Conservation (phyloP, 2,329 filamentous ascomycete species). For the Knoxdaviesia proteae region DNA sequence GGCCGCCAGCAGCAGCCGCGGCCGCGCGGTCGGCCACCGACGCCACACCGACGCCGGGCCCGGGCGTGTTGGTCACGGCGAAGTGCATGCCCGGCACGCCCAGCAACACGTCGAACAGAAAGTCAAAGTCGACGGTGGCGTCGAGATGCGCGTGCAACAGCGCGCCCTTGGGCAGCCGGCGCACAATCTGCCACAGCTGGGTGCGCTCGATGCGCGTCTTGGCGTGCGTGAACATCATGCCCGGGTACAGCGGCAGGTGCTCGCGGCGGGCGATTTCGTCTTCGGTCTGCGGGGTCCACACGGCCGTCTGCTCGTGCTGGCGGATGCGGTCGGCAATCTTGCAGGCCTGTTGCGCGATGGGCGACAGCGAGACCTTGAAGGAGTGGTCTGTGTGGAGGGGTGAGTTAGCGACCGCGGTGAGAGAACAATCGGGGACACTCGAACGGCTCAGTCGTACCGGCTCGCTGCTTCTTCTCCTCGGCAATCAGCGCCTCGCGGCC, state of each 20-base stretch:
- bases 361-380: slow-evolving; percentile 57
- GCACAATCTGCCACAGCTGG: slow-evolving; percentile 66
- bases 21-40: slow-evolving; percentile 29
- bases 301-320: slow-evolving; percentile 48
- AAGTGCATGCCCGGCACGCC: slow-evolving; percentile 56
- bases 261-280: slow-evolving; percentile 42
- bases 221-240: slow-evolving; percentile 83
- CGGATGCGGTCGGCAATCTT: slow-evolving; percentile 64
- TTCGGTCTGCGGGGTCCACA: slow-evolving; percentile 60
- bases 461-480: slow-evolving; percentile 70
- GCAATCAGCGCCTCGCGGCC: slow-evolving; percentile 57
- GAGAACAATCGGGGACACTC: not conserved
- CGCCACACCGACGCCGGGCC: slow-evolving; percentile 17
- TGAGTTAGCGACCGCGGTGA: slow-evolving; percentile 8
- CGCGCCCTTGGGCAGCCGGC: slow-evolving; percentile 72
- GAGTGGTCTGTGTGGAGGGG: slow-evolving; percentile 27
- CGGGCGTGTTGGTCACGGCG: slow-evolving; percentile 25
- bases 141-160: slow-evolving; percentile 76
- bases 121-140: slow-evolving; percentile 78
- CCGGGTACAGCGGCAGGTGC: slow-evolving; percentile 52
- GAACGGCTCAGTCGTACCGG: slow-evolving; percentile 5
- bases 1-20: slow-evolving; percentile 12
- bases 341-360: slow-evolving; percentile 57
- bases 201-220: slow-evolving; percentile 74
- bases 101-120: slow-evolving; percentile 52